These are phyloP conservation scores for Remersonia thermophila DNA, from an alignment of 2,329 filamentous ascomycete genomes.

Conservation along the genomic window DNA sequence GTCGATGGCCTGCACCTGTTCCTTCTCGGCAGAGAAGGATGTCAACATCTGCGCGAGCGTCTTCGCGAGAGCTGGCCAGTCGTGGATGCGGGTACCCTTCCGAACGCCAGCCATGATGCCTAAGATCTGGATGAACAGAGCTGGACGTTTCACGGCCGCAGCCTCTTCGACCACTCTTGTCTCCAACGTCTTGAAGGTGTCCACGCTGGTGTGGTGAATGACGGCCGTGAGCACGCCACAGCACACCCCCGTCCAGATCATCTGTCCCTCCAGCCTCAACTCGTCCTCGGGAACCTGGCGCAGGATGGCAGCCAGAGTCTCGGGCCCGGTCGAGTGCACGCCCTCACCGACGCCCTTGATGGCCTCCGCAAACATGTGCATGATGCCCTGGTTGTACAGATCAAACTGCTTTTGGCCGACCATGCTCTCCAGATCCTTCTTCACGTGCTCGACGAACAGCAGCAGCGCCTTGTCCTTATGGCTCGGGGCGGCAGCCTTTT, in stretches of 20 bases:
- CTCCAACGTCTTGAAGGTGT: slow-evolving; percentile 59
- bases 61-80: slow-evolving; percentile 58
- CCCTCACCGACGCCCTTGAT: slow-evolving; percentile 49
- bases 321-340: slow-evolving; percentile 47
- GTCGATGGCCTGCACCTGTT: slow-evolving; percentile 25
- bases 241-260: slow-evolving; percentile 51
- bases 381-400: slow-evolving; percentile 75
- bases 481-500: slow-evolving; percentile 71
- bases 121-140: slow-evolving; percentile 46
- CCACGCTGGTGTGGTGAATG: slow-evolving; percentile 66
- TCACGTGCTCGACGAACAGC: slow-evolving; percentile 58
- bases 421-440: slow-evolving; percentile 50
- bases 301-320: slow-evolving; percentile 41
- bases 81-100: slow-evolving; percentile 58
- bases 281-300: slow-evolving; percentile 38
- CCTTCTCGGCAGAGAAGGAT: slow-evolving; percentile 28
- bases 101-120: slow-evolving; percentile 66
- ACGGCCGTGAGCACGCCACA: slow-evolving; percentile 68
- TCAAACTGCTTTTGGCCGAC: slow-evolving; percentile 44
- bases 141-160: slow-evolving; percentile 26
- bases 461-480: slow-evolving; percentile 62
- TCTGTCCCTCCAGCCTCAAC: slow-evolving; percentile 26
- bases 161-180: slow-evolving; percentile 46
- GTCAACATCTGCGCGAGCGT: slow-evolving; percentile 41
- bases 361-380: slow-evolving; percentile 84